phyloP scores from a whole-genome alignment of 371 early-diverging fungal genomes.

The Rhizopus sp. region DNA sequence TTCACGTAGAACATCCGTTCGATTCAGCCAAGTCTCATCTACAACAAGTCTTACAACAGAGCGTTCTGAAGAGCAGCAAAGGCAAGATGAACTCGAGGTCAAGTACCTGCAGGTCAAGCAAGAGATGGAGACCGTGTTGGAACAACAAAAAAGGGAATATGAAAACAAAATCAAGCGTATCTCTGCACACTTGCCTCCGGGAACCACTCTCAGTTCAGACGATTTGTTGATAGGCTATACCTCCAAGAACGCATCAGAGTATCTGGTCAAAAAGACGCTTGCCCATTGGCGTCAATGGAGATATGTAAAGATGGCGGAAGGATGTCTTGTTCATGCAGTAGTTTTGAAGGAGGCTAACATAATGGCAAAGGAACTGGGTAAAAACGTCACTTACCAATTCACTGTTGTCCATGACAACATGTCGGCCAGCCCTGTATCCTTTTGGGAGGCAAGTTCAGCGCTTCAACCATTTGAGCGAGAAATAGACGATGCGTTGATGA shows the following conservation, averaged over 20 bases:
- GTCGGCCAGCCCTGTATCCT: constrained; percentile 49
- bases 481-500: constrained; percentile 45
- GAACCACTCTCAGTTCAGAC: constrained; percentile 29
- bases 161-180: constrained; percentile 55
- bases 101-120: constrained; percentile 44
- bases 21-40: constrained; percentile 35
- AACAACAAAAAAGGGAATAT: constrained; percentile 52
- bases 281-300: constrained; percentile 62
- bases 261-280: constrained; percentile 30
- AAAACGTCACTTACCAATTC: constrained; percentile 78
- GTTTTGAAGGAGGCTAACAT: constrained; percentile 84
- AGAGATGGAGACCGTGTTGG: constrained; percentile 51
- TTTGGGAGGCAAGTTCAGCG: constrained; percentile 60
- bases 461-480: constrained; percentile 35
- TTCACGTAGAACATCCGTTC: constrained; percentile 22
- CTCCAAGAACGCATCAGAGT: constrained; percentile 36
- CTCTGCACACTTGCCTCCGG: constrained; percentile 41
- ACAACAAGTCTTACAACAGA: constrained; percentile 18
- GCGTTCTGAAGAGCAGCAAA: constrained; percentile 46
- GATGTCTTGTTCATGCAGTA: constrained; percentile 62
- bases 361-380: constrained; percentile 74
- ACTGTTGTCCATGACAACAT: constrained; percentile 61
- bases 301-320: constrained; percentile 69
- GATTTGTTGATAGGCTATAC: constrained; percentile 40
- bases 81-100: constrained; percentile 33